Conservation (phyloP, 352 stramenopile species). For the Phytopythium aichiense region DNA sequence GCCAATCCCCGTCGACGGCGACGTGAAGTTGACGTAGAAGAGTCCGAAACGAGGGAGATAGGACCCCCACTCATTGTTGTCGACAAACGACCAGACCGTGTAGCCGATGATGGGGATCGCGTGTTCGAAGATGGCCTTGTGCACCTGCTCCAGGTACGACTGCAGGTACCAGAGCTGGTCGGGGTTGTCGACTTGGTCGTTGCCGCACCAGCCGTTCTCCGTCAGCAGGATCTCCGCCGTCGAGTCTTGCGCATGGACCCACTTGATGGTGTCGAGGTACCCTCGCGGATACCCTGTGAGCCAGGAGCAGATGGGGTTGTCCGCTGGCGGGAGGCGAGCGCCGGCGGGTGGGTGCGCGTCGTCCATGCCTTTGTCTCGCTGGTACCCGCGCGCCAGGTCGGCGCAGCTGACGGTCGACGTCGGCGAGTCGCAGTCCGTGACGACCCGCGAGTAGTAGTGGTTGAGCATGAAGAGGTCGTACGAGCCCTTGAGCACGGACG, state of each 20-base stretch:
- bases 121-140: conserved; percentile 39
- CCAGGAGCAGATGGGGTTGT: conserved; percentile 14
- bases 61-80: conserved; percentile 96
- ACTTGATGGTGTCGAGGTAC: conserved; percentile 35
- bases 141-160: conserved; percentile 47
- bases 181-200: conserved; percentile 33
- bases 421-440: conserved; percentile 39
- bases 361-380: conserved; percentile 47
- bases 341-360: conserved; percentile 43
- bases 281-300: conserved; percentile 24
- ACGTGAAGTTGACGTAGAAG: conserved; percentile 60
- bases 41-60: conserved; percentile 63
- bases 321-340: conserved; percentile 27
- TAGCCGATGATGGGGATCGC: conserved; percentile 84
- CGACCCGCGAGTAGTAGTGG: conserved; percentile 82
- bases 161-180: conserved; percentile 70
- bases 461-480: conserved; percentile 95
- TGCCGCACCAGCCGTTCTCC: conserved; percentile 26
- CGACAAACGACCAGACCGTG: conserved; percentile 91
- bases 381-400: conserved; percentile 30
- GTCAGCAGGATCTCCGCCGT: conserved; percentile 19
- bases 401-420: conserved; percentile 23
- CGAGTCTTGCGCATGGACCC: conserved; percentile 29
- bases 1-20: conserved; percentile 17
- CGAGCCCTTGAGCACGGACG: conserved; percentile 61